Evolutionary conservation across 192 early-diverging fungal species (phyloP).

Genomic region (Neocallimastix lanati): DNA sequence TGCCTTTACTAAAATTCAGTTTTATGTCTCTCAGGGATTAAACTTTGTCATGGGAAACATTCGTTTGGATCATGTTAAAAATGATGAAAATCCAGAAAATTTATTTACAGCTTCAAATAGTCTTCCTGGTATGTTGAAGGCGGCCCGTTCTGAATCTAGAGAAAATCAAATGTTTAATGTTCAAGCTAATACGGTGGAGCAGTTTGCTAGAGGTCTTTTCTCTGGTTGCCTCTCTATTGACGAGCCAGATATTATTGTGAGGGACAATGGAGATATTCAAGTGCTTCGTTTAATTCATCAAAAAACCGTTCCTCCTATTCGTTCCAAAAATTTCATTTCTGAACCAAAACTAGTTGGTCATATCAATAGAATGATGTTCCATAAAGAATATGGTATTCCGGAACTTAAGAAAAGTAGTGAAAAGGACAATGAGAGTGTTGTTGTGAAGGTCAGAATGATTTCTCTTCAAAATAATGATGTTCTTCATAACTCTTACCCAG

Average conservation of each 20-base stretch:
- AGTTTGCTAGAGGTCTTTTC: not conserved
- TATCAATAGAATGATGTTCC: not conserved
- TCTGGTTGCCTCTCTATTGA: not conserved
- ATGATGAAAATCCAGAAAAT: not conserved
- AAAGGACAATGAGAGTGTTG: not conserved
- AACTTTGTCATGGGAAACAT: not conserved
- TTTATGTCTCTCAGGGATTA: not conserved
- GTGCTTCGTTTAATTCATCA: not conserved
- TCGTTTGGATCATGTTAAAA: not conserved
- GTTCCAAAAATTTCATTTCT: not conserved
- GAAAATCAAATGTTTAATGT: not conserved
- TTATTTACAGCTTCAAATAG: not conserved
- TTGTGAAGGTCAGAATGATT: not conserved
- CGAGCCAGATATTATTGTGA: not conserved
- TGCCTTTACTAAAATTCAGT: not conserved
- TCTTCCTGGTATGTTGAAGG: not conserved
- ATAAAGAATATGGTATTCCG: not conserved
- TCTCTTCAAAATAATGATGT: not conserved
- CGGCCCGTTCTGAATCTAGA: not conserved
- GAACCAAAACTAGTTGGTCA: not conserved
- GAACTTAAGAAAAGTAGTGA: too few relatives aligned
- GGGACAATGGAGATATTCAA: not conserved
- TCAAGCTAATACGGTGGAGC: not conserved
- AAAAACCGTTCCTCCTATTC: not conserved
- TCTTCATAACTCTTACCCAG: not conserved